phyloP scores from a whole-genome alignment of 805 yeast species.

The Pichia kluyveri region DNA sequence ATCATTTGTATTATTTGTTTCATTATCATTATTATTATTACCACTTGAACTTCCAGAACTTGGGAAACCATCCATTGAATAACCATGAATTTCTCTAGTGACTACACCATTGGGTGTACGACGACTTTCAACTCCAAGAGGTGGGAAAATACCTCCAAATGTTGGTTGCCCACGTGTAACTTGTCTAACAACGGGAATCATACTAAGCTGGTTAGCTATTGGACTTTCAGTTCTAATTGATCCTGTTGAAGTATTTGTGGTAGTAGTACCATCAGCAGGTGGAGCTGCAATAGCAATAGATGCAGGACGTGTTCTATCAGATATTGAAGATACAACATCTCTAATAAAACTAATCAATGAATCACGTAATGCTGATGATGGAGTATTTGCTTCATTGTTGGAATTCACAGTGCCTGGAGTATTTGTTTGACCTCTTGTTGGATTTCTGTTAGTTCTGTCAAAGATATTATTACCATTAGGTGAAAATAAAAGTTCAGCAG shows the following conservation, averaged over 20 bases:
- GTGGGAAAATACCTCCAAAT: slow-evolving; percentile 27
- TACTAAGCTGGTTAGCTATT: slow-evolving; percentile 1
- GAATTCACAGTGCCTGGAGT: neutral
- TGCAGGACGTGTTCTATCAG: slow-evolving; percentile 3
- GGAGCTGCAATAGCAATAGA: neutral
- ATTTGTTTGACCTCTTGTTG: neutral
- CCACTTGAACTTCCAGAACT: neutral
- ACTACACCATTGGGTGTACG: slow-evolving; percentile 37
- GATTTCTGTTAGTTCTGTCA: neutral
- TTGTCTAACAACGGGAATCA: slow-evolving; percentile 7
- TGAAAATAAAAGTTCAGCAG: neutral
- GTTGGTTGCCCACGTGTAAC: slow-evolving; percentile 8
- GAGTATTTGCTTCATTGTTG: neutral
- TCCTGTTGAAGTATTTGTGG: neutral
- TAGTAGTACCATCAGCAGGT: neutral
- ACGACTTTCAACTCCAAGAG: slow-evolving; percentile 38
- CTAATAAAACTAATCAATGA: slow-evolving; percentile 4
- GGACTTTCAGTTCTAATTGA: neutral
- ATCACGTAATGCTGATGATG: neutral
- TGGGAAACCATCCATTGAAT: neutral
- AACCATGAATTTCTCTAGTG: slow-evolving; percentile 18
- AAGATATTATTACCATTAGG: neutral
- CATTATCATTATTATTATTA: neutral
- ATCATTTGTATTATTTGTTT: neutral
- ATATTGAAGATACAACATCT: slow-evolving; percentile 5